Base-by-base conservation (phyloP, 768 basidiomycete genomes). In the Sporobolomyces phaffii region DNA sequence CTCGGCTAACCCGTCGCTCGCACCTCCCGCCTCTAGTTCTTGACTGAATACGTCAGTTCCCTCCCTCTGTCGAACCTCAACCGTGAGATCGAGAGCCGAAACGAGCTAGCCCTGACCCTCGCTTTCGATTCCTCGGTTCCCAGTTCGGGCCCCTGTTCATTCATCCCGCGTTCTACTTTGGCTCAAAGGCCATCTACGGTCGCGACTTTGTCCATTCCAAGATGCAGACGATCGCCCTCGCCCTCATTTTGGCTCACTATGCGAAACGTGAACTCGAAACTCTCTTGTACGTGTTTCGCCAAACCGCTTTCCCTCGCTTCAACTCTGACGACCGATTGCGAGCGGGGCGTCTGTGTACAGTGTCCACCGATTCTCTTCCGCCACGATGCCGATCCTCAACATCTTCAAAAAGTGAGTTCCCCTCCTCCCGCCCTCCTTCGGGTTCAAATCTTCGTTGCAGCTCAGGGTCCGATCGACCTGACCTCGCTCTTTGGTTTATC, bases 281-380 rank as follows among this genome's bases (percentile, higher is more conserved):
- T 3, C 63, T 93, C 6, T 94, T 91, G 89, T 89, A 60, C 62
- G 87, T 77, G n/a, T n/a, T n/a, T n/a, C 34, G 33, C 28, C 8
- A 20, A 13, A 6, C 48, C 4, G 18, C 22, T 2, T 22, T 17
- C 40, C 20, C 64, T 34, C 69, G 38, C 38, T 5, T 20, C 4
- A 47, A 22, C 47, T 31, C 34, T 64, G 34, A 24, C 28, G 48
- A 49, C 24, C 11, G n/a, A 28, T 49, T 9, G 28, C 18, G n/a
- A 49, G 26, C 50, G n/a, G n/a, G n/a, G n/a, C n/a, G n/a, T n/a
- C n/a, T n/a, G n/a, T 31, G 15, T 22, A 10, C 26, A 90, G 89
- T 74, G 84, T 99, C 2, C 96, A 99, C 77, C 88, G 90, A 15
- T 98, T 97, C 82, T 97, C 92, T 34, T 85, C 91, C 78, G 88